phyloP scores from a whole-genome alignment of 2,329 filamentous ascomycete species.

The Botrytis squamosa region DNA sequence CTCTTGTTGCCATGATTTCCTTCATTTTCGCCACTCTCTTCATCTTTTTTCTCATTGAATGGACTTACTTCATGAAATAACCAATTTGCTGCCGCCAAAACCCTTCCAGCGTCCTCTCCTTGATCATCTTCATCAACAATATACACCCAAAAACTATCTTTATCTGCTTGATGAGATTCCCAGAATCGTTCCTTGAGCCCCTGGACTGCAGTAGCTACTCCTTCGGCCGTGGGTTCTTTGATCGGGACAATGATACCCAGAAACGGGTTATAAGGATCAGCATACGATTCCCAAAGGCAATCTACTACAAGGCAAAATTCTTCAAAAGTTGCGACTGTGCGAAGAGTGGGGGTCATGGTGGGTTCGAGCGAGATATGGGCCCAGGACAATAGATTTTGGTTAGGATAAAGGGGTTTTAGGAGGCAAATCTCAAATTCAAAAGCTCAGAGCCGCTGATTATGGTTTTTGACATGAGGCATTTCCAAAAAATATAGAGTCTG shows the following conservation, averaged over 20 bases:
- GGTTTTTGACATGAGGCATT: background rate
- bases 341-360: background rate
- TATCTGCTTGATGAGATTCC: background rate
- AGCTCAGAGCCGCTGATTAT: background rate
- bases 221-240: background rate
- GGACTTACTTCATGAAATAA: background rate
- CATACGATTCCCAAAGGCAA: background rate
- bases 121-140: background rate
- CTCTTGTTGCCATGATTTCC: background rate
- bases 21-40: background rate
- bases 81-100: background rate
- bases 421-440: too few species aligned
- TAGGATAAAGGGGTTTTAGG: fast-evolving
- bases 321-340: background rate
- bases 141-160: background rate
- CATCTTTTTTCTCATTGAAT: background rate
- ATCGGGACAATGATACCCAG: background rate
- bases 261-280: background rate
- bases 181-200: background rate
- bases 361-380: background rate
- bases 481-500: background rate
- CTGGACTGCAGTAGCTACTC: background rate
- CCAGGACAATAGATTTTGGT: too few species aligned
- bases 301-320: background rate
- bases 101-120: background rate